These are phyloP conservation scores for Aspergillus sp. DNA, from an alignment of 2,329 filamentous ascomycete species.

Conservation along the genomic window DNA sequence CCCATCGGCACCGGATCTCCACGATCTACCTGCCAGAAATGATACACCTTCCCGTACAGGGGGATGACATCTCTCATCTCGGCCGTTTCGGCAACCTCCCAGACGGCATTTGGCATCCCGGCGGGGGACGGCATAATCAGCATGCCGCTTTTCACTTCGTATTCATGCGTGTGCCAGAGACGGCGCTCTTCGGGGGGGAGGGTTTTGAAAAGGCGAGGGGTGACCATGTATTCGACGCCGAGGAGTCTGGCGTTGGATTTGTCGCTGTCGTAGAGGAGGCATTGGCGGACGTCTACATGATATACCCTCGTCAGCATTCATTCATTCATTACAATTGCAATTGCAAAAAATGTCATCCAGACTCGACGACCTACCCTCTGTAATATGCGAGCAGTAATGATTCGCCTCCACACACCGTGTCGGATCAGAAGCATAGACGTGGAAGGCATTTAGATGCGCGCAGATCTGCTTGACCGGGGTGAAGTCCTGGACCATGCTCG, in stretches of 20 bases:
- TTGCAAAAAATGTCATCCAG: too few relatives aligned
- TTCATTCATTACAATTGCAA: neutral
- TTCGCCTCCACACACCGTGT: conserved; percentile 65
- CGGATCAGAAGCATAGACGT: conserved; percentile 68
- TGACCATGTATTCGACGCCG: conserved; percentile 83
- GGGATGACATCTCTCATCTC: conserved; percentile 71
- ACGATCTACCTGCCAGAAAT: conserved; percentile 76
- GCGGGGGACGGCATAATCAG: conserved; percentile 34
- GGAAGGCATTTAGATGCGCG: conserved; percentile 79
- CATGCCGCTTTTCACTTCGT: conserved; percentile 39
- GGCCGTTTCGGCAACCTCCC: conserved; percentile 67
- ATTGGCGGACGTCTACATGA: conserved; percentile 63
- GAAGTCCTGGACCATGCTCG: conserved; percentile 44
- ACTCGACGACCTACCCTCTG: conserved; percentile 38
- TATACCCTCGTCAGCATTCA: neutral
- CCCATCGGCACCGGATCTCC: conserved; percentile 59
- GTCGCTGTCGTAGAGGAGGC: conserved; percentile 71
- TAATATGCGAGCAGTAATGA: conserved; percentile 76
- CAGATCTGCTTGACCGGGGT: conserved; percentile 65
- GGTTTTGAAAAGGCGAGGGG: conserved; percentile 56
- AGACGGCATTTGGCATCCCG: conserved; percentile 47
- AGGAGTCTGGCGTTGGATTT: conserved; percentile 62
- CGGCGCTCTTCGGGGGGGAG: conserved; percentile 60
- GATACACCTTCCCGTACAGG: conserved; percentile 76
- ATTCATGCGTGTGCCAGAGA: conserved; percentile 68